Conservation (phyloP, 1,139 yeast genomes). For the Pneumocystis murina region DNA sequence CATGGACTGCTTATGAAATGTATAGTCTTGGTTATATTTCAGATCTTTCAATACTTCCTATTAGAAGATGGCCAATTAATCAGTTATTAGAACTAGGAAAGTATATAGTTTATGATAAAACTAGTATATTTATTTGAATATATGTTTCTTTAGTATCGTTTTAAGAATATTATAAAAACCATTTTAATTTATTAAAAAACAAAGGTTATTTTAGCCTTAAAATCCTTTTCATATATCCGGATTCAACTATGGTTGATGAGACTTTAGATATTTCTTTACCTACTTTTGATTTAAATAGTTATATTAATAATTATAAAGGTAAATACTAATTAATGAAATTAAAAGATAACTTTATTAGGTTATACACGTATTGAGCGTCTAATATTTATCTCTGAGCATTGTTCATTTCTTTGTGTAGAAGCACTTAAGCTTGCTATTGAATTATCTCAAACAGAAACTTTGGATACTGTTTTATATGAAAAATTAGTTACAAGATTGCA, state of each 20-base stretch:
- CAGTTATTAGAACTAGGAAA: conserved; percentile 9
- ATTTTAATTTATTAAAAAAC: too few relatives aligned
- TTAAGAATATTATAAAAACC: not conserved
- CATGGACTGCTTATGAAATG: conserved; percentile 87
- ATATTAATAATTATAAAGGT: conserved; percentile 7
- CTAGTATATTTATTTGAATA: not conserved
- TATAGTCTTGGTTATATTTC: conserved; percentile 34
- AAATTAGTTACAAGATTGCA: conserved; percentile 7
- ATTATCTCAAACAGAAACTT: conserved; percentile 9
- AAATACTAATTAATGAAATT: not conserved
- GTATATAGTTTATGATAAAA: not conserved
- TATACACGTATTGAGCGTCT: conserved; percentile 13
- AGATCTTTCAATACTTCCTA: conserved; percentile 34
- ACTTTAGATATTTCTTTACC: not conserved
- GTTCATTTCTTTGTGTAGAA: conserved; percentile 9
- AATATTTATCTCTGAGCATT: conserved; percentile 14
- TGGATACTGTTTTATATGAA: conserved; percentile 12
- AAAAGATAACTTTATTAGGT: conserved; percentile 5
- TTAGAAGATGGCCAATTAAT: conserved; percentile 55
- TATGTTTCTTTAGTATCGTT: not conserved
- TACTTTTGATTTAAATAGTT: conserved; percentile 3
- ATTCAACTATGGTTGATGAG: not conserved
- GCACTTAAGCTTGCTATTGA: conserved; percentile 14
- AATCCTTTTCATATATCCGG: not conserved
- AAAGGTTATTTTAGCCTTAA: not conserved